Evolutionary conservation across 305 asterid genomes (phyloP).

Genomic region (Fraxinus baroniana): DNA sequence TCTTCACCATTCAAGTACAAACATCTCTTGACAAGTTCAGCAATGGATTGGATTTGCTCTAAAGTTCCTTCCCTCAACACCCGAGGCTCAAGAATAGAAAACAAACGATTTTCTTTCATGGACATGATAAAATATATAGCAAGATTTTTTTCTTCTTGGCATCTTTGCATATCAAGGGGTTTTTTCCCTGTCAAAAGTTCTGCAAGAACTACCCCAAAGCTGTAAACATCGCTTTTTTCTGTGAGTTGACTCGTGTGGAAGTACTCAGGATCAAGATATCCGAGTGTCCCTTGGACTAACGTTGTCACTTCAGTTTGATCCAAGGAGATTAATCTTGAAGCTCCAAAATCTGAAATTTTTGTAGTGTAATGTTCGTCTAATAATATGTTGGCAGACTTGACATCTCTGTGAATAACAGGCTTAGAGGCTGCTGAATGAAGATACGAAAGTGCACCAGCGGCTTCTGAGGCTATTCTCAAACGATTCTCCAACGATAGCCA

Average conservation of each 20-base stretch:
- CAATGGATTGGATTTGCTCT: slow-evolving; percentile 35
- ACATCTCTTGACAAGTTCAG: slow-evolving; percentile 39
- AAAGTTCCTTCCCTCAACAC: slow-evolving; percentile 34
- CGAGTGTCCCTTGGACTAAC: slow-evolving; percentile 36
- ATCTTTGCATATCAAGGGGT: slow-evolving; percentile 23
- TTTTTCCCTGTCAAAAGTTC: slow-evolving; percentile 44
- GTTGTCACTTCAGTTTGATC: slow-evolving; percentile 43
- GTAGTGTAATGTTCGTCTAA: slow-evolving; percentile 33
- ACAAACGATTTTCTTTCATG: slow-evolving; percentile 28
- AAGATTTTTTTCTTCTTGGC: slow-evolving; percentile 31
- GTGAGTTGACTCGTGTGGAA: slow-evolving; percentile 31
- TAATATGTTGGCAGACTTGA: slow-evolving; percentile 38
- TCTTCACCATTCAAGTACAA: slow-evolving; percentile 29
- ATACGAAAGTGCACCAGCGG: slow-evolving; percentile 38
- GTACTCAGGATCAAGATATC: slow-evolving; percentile 35
- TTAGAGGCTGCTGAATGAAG: slow-evolving; percentile 39
- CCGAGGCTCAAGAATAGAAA: slow-evolving; percentile 32
- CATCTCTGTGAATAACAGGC: slow-evolving; percentile 43
- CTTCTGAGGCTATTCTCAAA: slow-evolving; percentile 36
- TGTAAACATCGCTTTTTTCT: slow-evolving; percentile 40
- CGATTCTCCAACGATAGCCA: slow-evolving; percentile 39
- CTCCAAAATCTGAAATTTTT: slow-evolving; percentile 41
- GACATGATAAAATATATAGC: slow-evolving; percentile 33
- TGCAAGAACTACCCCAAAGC: slow-evolving; percentile 43
- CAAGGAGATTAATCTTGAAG: slow-evolving; percentile 34